Conservation (phyloP, 176 grass and related monocot species). For the Phoenix roebelenii region DNA sequence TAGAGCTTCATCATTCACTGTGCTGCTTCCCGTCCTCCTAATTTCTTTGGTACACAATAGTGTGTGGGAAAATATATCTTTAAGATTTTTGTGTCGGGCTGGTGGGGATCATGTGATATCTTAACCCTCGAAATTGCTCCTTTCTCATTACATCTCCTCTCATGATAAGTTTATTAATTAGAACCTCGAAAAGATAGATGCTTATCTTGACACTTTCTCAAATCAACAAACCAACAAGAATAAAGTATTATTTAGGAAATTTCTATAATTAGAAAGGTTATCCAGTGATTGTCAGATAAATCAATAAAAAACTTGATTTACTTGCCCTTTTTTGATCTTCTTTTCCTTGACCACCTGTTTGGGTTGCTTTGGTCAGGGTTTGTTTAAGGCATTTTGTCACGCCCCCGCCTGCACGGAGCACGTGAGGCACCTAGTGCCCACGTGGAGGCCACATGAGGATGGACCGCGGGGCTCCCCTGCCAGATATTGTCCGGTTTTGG, state of each 20-base stretch:
- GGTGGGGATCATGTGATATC: constrained; percentile 61
- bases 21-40: too few relatives aligned
- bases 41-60: too few relatives aligned
- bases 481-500: too few relatives aligned
- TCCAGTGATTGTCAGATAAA: constrained; percentile 4
- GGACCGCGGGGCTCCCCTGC: too few relatives aligned
- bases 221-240: not conserved
- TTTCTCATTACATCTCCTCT: not conserved
- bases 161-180: not conserved
- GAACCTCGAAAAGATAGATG: too few relatives aligned
- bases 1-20: too few relatives aligned
- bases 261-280: constrained; percentile 1
- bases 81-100: constrained; percentile 50
- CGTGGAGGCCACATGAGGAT: too few relatives aligned
- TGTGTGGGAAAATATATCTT: constrained; percentile 7
- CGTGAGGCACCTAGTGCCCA: too few relatives aligned
- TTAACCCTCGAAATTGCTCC: not conserved
- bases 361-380: constrained; percentile 6
- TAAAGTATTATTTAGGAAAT: not conserved
- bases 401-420: too few relatives aligned
- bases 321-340: constrained; percentile 21
- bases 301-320: constrained; percentile 15
- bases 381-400: constrained; percentile 26
- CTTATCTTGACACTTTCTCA: too few relatives aligned
- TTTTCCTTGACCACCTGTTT: constrained; percentile 12